Percentiles rank a stretch among this genome's conserved stretches.
Evolutionary conservation across 2,329 filamentous ascomycete genomes (phyloP).

Genomic region (Exophiala calicioides): DNA sequence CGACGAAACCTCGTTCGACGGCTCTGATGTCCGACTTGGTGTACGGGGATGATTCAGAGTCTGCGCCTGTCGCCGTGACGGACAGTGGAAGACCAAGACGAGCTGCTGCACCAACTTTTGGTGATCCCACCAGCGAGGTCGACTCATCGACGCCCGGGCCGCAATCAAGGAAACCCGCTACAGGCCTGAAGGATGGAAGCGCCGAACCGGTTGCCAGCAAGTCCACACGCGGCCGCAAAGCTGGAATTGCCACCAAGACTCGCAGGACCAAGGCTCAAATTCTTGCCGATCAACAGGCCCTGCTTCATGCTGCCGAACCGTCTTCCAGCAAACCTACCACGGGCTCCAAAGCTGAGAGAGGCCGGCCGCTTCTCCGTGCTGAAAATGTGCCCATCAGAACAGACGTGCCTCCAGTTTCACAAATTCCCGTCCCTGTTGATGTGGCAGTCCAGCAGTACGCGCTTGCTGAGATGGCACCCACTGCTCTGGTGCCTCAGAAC

Average conservation of each 20-base stretch:
- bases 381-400: conserved; percentile 20
- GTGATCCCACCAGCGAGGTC: conserved; percentile 34
- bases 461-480: conserved; percentile 8
- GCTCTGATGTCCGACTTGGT: conserved; percentile 51
- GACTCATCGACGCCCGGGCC: conserved; percentile 37
- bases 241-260: conserved; percentile 28
- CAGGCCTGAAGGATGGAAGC: conserved; percentile 30
- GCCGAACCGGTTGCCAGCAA: conserved; percentile 34
- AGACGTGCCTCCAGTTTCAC: conserved; percentile 13
- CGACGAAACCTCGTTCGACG: conserved; percentile 47
- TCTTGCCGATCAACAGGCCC: conserved; percentile 24
- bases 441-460: conserved; percentile 15
- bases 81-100: conserved; percentile 52
- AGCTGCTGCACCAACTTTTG: conserved; percentile 54
- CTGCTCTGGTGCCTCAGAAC: conserved; percentile 4
- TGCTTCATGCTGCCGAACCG: conserved; percentile 19
- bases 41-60: conserved; percentile 47
- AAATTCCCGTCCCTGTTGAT: conserved; percentile 17
- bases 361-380: conserved; percentile 22
- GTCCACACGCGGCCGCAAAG: conserved; percentile 28
- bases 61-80: conserved; percentile 44
- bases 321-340: conserved; percentile 19
- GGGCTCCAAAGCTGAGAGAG: conserved; percentile 16
- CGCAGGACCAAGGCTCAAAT: conserved; percentile 32
- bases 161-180: conserved; percentile 33